Evolutionary conservation across 106 monocot species (phyloP), one percentile per base, ranked within the genome.

Genomic region (Dendrobium nobile): DNA sequence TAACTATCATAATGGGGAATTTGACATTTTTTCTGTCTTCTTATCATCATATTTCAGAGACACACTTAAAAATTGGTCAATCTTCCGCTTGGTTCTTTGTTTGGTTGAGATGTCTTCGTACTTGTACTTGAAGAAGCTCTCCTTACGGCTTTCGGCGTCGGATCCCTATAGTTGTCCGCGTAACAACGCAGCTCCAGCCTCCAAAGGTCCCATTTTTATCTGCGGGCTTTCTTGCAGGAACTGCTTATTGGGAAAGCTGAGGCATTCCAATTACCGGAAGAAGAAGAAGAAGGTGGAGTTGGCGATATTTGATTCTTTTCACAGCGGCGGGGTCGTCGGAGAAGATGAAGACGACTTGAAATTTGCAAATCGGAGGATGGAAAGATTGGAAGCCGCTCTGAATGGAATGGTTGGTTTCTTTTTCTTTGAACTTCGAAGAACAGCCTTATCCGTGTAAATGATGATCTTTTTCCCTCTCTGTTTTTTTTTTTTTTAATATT

Each of bases 401-500:
- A 91, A 91, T 85, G 78, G 78, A 77, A 56, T 79, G 84, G 91
- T 70, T 47, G 47, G 10, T 8, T 47, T 47, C 47, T 11, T 47
- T 11, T 47, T 7, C 47, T 47, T 47, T 10, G 27, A 68, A 26
- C 22, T 28, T 91, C 33, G 19, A 7, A 58, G 4, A 20, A 65
- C 79, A 54, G 20, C 40, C 20, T 47, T 72, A 54, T 76, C 4
- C 13, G 7, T n/a, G 1, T 70, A 78, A 48, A 1, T n/a, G n/a
- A 2, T 27, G 6, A 7, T 27, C 26, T 16, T 11, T 4, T 9
- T 31, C 1, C 27, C 1, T 59, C 4, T 18, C 15, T 59, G 5
- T 67, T 76, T 70, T 26, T 43, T 15, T 78, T 24, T 27, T 47
- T 47, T 73, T 17, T 20, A 31, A 37, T n/a, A 31, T 31, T 37